Conservation (phyloP, 495 filamentous ascomycete species). For the Chaetomium tenue region DNA sequence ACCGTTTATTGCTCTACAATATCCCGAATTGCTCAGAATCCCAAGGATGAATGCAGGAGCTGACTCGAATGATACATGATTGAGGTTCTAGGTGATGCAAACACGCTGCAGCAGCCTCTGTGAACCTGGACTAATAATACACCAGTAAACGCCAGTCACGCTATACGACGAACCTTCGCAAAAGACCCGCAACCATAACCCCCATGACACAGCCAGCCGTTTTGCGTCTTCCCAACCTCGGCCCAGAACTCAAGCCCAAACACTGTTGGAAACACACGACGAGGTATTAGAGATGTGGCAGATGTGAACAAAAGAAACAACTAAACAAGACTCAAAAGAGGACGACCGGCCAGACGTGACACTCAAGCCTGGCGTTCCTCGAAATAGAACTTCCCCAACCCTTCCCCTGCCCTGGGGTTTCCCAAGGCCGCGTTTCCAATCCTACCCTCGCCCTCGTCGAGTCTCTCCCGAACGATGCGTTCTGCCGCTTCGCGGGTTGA, state of each 20-base stretch:
- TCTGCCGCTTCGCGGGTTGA: conserved; percentile 48
- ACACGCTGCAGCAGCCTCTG: background rate
- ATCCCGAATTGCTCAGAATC: background rate
- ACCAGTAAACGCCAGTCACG: background rate
- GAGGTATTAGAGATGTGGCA: background rate
- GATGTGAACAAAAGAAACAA: conserved; percentile 3
- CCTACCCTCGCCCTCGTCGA: conserved; percentile 43
- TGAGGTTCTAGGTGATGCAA: background rate
- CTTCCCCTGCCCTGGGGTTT: conserved; percentile 39
- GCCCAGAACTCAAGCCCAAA: no score
- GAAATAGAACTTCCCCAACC: conserved; percentile 55
- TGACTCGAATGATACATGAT: background rate
- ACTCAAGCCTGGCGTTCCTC: conserved; percentile 38
- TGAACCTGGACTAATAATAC: background rate
- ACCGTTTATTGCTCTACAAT: background rate
- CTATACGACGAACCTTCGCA: background rate
- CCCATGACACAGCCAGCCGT: background rate
- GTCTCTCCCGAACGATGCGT: conserved; percentile 53
- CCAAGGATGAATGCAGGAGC: background rate
- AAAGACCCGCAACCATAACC: background rate
- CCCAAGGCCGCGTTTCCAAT: conserved; percentile 40
- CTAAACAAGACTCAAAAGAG: background rate
- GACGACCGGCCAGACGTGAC: background rate
- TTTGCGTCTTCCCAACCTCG: background rate
- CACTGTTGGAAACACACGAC: background rate